Evolutionary conservation across 2,329 filamentous ascomycete genomes (phyloP), one percentile per base, ranked within the genome.

Genomic region (Apiospora marii): DNA sequence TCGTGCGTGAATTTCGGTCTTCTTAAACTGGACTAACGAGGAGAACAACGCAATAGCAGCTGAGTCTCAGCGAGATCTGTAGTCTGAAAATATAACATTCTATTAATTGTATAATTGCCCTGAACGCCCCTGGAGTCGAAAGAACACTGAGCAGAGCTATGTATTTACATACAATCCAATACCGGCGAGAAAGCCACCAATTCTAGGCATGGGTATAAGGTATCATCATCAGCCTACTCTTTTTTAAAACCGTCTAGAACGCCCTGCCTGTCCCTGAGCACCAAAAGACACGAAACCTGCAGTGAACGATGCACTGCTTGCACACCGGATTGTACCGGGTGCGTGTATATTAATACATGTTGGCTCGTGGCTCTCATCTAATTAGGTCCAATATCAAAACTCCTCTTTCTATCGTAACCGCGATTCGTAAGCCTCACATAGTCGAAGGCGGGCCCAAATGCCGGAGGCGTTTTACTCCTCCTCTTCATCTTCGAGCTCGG

Each of bases 401-500:
- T 22, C 58, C 8, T n/a, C 58, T 64, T 8, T 19, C 10, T 4
- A 10, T 64, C 34, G 34, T 24, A 41, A 2, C 12, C 19, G 19
- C 34, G 41, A n/a, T 22, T n/a, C 58, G 3, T 6, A n/a, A 64
- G 58, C 34, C 30, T n/a, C 41, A 34, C 19, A 6, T 41, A 37
- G 5, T 10, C 12, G 34, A n/a, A 41, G 22, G 1, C 8, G 37
- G 53, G 6, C 58, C 34, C 7, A n/a, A 24, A 41, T 12, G 3
- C 34, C 7, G 22, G 6, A n/a, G 27, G n/a, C 22, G 14, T 67
- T 67, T 41, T 71, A 48, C n/a, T 74, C 72, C 19, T 74, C 70
- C n/a, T 74, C 72, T 22, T 74, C 70, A n/a, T 76, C 71, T 13
- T 70, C 70, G 7, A 73, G 51, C 67, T 76, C 76, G n/a, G 70